Percentiles rank a stretch among this genome's conserved stretches.
phyloP scores from a whole-genome alignment of 495 filamentous ascomycete genomes.

The Neurospora hispaniola region DNA sequence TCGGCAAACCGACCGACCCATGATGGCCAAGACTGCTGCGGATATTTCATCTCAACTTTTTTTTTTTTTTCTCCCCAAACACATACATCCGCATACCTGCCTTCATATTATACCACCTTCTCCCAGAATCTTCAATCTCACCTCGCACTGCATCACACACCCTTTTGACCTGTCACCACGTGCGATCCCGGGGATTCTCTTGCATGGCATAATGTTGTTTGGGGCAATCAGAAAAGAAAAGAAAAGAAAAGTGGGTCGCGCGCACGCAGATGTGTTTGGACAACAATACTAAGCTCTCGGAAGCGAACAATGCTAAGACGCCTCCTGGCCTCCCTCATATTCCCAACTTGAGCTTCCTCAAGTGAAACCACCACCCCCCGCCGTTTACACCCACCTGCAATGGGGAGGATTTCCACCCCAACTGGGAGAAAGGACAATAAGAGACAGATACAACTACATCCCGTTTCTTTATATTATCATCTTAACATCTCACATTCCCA shows the following conservation, averaged over 20 bases:
- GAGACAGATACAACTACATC: no score
- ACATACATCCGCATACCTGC: not conserved
- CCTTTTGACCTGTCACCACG: not conserved
- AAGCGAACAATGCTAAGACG: not conserved
- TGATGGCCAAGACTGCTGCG: no score
- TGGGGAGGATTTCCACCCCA: no score
- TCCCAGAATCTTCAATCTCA: not conserved
- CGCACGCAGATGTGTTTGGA: not conserved
- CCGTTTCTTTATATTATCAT: not conserved
- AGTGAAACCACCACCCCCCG: not conserved
- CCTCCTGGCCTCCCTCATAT: not conserved
- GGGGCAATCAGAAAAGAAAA: not conserved
- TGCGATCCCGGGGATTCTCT: not conserved
- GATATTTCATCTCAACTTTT: not conserved
- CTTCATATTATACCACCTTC: not conserved
- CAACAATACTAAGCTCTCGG: not conserved
- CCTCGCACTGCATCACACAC: not conserved
- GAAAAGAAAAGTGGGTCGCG: not conserved
- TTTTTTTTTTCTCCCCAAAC: not conserved
- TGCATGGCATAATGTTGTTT: not conserved
- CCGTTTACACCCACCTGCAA: no score
- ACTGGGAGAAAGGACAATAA: no score
- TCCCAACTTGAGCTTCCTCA: not conserved
- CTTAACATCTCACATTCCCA: not conserved
- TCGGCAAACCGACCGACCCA: not conserved